Conservation (phyloP, 1,284 basidiomycete species). For the Cutaneotrichosporon curvatum region DNA sequence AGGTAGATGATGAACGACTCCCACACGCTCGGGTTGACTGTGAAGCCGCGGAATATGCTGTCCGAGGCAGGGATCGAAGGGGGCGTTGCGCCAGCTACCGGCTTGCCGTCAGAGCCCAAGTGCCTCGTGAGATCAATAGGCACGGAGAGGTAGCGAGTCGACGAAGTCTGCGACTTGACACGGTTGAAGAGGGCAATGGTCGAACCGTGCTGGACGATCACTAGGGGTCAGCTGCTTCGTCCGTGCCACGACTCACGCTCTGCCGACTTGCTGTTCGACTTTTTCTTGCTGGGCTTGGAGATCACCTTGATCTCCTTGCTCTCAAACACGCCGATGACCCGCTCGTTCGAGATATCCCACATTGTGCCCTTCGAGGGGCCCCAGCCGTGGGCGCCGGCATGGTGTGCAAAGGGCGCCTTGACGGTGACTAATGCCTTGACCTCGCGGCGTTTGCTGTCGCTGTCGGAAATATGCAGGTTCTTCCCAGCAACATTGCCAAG, state of each 20-base stretch:
- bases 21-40: slow-evolving; percentile 49
- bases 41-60: slow-evolving; percentile 41
- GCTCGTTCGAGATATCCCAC: slow-evolving; percentile 65
- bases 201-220: slow-evolving; percentile 90
- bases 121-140: slow-evolving; percentile 81
- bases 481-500: slow-evolving; percentile 41
- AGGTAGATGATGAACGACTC: slow-evolving; percentile 84
- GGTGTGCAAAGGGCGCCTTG: slow-evolving; percentile 61
- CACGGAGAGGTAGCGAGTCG: slow-evolving; percentile 90
- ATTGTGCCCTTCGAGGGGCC: slow-evolving; percentile 24
- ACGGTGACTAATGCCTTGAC: slow-evolving; percentile 85
- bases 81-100: slow-evolving; percentile 60
- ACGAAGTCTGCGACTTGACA: slow-evolving; percentile 84
- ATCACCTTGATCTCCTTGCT: slow-evolving; percentile 94
- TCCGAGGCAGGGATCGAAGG: slow-evolving; percentile 11
- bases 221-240: slow-evolving; percentile 46
- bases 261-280: slow-evolving; percentile 83
- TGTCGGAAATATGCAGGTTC: slow-evolving; percentile 42
- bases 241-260: slow-evolving; percentile 60
- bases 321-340: slow-evolving; percentile 73
- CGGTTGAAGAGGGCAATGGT: slow-evolving; percentile 94
- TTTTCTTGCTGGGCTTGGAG: slow-evolving; percentile 92
- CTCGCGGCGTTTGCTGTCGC: slow-evolving; percentile 54
- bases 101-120: slow-evolving; percentile 80
- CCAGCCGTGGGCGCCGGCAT: slow-evolving; percentile 23